Conservation (phyloP, 768 basidiomycete species). For the Panaeolus papilionaceus region DNA sequence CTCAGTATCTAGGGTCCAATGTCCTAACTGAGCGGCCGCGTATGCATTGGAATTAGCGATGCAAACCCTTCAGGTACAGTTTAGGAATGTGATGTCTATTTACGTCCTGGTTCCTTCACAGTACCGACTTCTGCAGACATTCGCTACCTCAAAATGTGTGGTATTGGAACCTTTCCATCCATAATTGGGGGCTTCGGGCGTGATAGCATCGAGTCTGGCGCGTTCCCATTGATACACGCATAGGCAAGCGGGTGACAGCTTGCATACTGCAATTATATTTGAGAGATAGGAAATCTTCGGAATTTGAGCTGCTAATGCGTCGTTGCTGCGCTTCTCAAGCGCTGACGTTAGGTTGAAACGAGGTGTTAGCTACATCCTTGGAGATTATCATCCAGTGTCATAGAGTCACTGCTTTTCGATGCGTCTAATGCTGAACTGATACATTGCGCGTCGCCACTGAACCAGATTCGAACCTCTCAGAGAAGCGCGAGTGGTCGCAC, state of each 20-base stretch:
- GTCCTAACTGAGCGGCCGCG: neutral
- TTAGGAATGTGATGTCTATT: neutral
- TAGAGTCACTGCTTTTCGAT: neutral
- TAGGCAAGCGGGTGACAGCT: neutral
- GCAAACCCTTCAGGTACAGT: slow-evolving; percentile 3
- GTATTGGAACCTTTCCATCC: neutral
- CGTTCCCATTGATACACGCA: neutral
- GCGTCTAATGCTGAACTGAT: neutral
- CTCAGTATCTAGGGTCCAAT: slow-evolving; percentile 5
- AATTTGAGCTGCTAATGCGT: neutral
- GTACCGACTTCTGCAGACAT: neutral
- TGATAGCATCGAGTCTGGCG: slow-evolving; percentile 3
- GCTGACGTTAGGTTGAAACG: neutral
- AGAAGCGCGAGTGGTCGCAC: neutral
- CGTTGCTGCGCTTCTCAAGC: neutral
- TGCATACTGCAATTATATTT: neutral
- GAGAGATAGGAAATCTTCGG: slow-evolving; percentile 9
- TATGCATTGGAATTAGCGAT: neutral
- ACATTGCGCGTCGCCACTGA: neutral
- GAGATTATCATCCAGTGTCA: neutral
- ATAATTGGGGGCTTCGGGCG: neutral
- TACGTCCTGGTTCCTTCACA: neutral
- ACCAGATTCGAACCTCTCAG: neutral
- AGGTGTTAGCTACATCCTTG: neutral
- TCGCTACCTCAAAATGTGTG: neutral